A percentile compares a stretch with the other conserved stretches of the same genome.
phyloP scores from a whole-genome alignment of 2,329 filamentous ascomycete genomes.

The Venturia asperata region DNA sequence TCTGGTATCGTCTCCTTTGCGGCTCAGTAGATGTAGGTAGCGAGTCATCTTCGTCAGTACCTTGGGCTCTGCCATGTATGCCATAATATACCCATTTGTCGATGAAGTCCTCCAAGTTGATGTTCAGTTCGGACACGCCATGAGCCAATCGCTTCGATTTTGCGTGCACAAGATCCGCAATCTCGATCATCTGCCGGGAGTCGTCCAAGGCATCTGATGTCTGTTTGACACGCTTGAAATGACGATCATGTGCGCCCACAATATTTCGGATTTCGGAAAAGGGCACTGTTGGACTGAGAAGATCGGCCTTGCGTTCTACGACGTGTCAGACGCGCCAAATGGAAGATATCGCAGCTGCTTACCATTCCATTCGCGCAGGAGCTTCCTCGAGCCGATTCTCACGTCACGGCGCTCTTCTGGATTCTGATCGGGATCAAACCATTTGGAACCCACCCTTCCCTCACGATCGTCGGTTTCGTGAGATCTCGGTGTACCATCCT shows the following conservation, averaged over 20 bases:
- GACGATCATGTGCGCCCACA: slow-evolving; percentile 2
- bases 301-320: slow-evolving; percentile 65
- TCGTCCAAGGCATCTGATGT: slow-evolving; percentile 88
- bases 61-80: slow-evolving; percentile 51
- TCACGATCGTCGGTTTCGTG: slow-evolving; percentile 21
- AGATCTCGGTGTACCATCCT: slow-evolving; percentile 1
- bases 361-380: slow-evolving; percentile 57
- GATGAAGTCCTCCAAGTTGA: slow-evolving; percentile 88
- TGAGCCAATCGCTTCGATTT: slow-evolving; percentile 68
- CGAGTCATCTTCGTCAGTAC: slow-evolving; percentile 46
- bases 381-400: slow-evolving; percentile 61
- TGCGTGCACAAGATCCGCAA: slow-evolving; percentile 72
- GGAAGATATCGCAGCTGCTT: slow-evolving; percentile 21
- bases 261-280: slow-evolving; percentile 1
- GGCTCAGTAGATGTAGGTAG: slow-evolving; percentile 41
- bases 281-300: slow-evolving; percentile 55
- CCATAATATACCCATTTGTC: slow-evolving; percentile 86
- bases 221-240: slow-evolving; percentile 65
- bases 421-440: slow-evolving; percentile 78
- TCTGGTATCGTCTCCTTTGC: slow-evolving; percentile 38
- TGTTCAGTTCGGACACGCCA: slow-evolving; percentile 61
- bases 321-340: slow-evolving; percentile 23
- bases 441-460: slow-evolving; percentile 31
- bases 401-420: slow-evolving; percentile 64
- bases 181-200: slow-evolving; percentile 73